These are phyloP conservation scores for Auricularia sp. DNA, from an alignment of 768 basidiomycete species.

Conservation along the genomic window DNA sequence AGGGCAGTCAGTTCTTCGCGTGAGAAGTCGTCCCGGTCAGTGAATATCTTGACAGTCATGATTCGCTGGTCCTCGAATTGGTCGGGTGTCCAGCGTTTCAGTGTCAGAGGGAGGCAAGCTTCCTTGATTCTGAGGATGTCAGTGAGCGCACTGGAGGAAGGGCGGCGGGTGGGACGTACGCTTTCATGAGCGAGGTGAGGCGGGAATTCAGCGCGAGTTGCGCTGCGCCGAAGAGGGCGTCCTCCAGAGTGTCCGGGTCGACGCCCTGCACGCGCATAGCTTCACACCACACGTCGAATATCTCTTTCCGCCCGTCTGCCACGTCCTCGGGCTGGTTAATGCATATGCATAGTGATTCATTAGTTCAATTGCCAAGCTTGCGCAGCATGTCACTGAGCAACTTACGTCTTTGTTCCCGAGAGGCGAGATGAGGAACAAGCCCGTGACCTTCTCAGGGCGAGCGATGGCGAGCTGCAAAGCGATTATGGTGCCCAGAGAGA, in stretches of 20 bases:
- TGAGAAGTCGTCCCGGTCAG: not conserved
- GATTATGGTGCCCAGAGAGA: not conserved
- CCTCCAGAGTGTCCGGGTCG: not conserved
- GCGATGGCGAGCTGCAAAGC: not conserved
- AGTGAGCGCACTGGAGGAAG: not conserved
- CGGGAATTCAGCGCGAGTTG: not conserved
- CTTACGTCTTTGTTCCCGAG: not conserved
- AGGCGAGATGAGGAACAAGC: not conserved
- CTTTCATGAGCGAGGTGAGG: not conserved
- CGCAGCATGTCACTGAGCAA: no score
- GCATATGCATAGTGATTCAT: not conserved
- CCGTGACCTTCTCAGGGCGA: not conserved
- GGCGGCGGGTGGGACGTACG: not conserved
- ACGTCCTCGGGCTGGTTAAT: not conserved
- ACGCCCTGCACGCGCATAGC: not conserved
- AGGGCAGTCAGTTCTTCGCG: not conserved
- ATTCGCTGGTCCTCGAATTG: not conserved
- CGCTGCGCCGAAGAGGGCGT: not conserved
- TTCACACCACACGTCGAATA: not conserved
- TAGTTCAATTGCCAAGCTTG: not conserved
- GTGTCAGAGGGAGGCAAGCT: not conserved
- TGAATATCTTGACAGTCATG: not conserved
- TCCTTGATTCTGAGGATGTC: not conserved
- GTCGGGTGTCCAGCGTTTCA: not conserved
- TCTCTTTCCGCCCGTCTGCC: not conserved